Evolutionary conservation across 441 rosid species (phyloP).

Genomic region (Flueggea neowawraea): DNA sequence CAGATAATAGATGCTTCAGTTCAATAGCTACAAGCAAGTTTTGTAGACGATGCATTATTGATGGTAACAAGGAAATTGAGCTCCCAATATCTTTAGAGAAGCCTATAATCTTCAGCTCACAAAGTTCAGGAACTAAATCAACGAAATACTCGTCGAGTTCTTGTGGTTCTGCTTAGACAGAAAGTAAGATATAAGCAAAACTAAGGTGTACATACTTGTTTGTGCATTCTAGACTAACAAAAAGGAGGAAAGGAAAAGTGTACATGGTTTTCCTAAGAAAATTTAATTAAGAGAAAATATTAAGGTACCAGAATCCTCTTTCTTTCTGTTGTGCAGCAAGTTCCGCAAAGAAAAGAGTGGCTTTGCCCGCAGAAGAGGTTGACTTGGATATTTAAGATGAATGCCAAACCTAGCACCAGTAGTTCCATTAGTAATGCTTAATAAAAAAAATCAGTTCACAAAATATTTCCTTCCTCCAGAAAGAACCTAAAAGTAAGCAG

Average conservation of each 20-base stretch:
- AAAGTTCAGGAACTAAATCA: constrained; percentile 89
- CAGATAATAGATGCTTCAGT: constrained; percentile 64
- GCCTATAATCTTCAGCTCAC: constrained; percentile 81
- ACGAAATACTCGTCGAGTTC: constrained; percentile 79
- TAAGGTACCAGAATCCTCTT: constrained; percentile 50
- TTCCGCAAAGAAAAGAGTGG: constrained; percentile 73
- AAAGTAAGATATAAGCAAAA: background rate
- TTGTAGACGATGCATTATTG: constrained; percentile 90
- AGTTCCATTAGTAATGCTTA: background rate
- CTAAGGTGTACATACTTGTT: background rate
- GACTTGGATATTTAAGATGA: constrained; percentile 61
- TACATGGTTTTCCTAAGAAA: background rate
- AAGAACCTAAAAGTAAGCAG: no score
- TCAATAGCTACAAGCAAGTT: constrained; percentile 95
- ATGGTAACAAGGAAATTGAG: constrained; percentile 86
- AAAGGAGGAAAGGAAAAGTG: background rate
- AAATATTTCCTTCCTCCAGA: no score
- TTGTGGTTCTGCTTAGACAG: constrained; percentile 49
- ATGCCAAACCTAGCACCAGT: constrained; percentile 57
- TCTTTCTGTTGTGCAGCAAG: constrained; percentile 78
- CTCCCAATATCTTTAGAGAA: constrained; percentile 96
- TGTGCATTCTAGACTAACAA: background rate
- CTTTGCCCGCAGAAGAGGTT: constrained; percentile 78
- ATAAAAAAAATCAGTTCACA: no score
- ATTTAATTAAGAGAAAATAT: background rate